Evolutionary conservation across 2,329 filamentous ascomycete genomes (phyloP).

Genomic region (Pestalotiopsis sp.): DNA sequence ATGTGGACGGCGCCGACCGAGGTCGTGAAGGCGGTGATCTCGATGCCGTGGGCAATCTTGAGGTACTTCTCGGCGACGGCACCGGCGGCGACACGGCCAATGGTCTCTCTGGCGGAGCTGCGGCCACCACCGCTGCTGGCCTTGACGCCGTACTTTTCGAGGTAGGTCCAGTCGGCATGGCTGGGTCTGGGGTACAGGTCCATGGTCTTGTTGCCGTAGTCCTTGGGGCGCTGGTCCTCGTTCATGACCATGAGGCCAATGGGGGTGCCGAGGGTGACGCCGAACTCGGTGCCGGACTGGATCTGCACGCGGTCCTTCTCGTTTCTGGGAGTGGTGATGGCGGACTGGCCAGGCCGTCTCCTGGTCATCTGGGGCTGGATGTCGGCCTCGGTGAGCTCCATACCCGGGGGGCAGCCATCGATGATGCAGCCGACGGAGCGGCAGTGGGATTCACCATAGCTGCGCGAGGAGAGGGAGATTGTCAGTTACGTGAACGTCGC

Average conservation of each 20-base stretch:
- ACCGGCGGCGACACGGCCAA: slow-evolving; percentile 87
- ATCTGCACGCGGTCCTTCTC: slow-evolving; percentile 93
- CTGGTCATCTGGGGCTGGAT: slow-evolving; percentile 96
- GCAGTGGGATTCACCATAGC: slow-evolving; percentile 88
- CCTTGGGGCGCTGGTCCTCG: slow-evolving; percentile 88
- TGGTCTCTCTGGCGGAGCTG: slow-evolving; percentile 92
- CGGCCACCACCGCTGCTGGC: slow-evolving; percentile 88
- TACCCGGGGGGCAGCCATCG: slow-evolving; percentile 86
- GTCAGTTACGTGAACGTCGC: slow-evolving; percentile 3
- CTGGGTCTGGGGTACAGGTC: slow-evolving; percentile 87
- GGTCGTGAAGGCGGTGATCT: slow-evolving; percentile 89
- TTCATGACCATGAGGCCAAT: slow-evolving; percentile 88
- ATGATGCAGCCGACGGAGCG: slow-evolving; percentile 93
- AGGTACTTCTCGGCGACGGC: slow-evolving; percentile 95
- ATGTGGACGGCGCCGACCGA: slow-evolving; percentile 81
- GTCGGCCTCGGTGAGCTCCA: slow-evolving; percentile 81
- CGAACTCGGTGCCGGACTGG: slow-evolving; percentile 89
- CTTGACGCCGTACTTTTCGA: slow-evolving; percentile 96
- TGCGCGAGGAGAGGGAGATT: slow-evolving; percentile 29
- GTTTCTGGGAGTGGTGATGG: slow-evolving; percentile 87
- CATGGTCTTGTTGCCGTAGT: slow-evolving; percentile 90
- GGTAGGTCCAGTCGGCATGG: slow-evolving; percentile 96
- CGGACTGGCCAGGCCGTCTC: slow-evolving; percentile 84
- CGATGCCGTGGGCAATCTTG: slow-evolving; percentile 75
- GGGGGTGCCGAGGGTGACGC: slow-evolving; percentile 86